Conservation (phyloP, 345 rosid genomes). For the Trapa incisa region DNA sequence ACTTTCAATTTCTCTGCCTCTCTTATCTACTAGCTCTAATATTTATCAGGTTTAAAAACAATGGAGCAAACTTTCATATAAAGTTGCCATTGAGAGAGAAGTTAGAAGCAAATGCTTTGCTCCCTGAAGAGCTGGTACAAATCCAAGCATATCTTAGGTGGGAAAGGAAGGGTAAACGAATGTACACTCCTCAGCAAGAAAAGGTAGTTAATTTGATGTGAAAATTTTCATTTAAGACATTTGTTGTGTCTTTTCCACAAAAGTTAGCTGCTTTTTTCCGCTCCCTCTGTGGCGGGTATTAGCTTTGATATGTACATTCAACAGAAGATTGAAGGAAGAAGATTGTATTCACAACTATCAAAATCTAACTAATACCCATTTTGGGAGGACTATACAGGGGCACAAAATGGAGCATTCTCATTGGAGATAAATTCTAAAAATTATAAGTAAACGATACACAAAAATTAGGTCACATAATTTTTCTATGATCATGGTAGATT, state of each 20-base stretch:
- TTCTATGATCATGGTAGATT: background rate
- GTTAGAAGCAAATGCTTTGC: conserved; percentile 27
- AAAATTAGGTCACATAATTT: background rate
- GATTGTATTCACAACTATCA: background rate
- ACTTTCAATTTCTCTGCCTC: background rate
- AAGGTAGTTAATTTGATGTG: conserved; percentile 27
- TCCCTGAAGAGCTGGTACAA: conserved; percentile 67
- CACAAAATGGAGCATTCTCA: background rate
- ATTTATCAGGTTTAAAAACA: conserved; percentile 69
- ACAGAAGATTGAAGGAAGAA: background rate
- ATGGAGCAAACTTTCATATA: conserved; percentile 71
- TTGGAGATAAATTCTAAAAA: background rate
- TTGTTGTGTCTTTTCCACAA: background rate
- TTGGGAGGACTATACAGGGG: background rate
- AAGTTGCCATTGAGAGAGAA: conserved; percentile 46
- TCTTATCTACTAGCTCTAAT: conserved; percentile 42
- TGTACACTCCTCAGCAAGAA: conserved; percentile 63
- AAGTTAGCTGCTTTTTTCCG: background rate
- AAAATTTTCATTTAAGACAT: background rate
- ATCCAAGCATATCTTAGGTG: conserved; percentile 86
- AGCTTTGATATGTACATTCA: background rate
- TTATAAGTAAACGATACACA: background rate
- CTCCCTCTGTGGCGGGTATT: background rate
- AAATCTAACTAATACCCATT: background rate
- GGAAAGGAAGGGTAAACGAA: conserved; percentile 96